Percentiles rank a stretch among this genome's conserved stretches.
phyloP scores from a whole-genome alignment of 768 basidiomycete species.

The Lanmaoa rubissima region DNA sequence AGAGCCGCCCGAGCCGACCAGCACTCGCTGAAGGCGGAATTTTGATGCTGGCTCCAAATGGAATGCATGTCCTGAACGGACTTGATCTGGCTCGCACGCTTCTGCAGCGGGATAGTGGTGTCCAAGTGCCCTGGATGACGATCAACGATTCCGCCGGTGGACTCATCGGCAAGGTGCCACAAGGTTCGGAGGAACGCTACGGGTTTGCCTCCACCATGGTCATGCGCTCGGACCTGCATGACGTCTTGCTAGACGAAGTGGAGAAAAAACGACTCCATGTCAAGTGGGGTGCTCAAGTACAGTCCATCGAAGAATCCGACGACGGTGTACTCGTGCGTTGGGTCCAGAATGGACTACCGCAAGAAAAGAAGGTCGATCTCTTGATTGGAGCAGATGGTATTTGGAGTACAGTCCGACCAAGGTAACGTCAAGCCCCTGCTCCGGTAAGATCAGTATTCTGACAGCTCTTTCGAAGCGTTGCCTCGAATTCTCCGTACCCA shows the following conservation, averaged over 20 bases:
- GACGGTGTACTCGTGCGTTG: constrained; percentile 29
- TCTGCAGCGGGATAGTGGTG: constrained; percentile 21
- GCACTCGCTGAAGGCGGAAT: constrained; percentile 24
- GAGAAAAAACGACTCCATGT: constrained; percentile 19
- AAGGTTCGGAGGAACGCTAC: constrained; percentile 28
- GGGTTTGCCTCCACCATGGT: constrained; percentile 27
- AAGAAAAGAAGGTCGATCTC: constrained; percentile 31
- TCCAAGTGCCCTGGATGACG: constrained; percentile 18
- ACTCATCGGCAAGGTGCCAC: constrained; percentile 22
- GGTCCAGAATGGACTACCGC: constrained; percentile 15
- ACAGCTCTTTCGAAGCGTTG: constrained; percentile 12
- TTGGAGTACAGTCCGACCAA: constrained; percentile 29
- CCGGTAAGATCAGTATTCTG: background rate
- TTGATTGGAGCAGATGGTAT: constrained; percentile 33
- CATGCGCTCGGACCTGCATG: constrained; percentile 31
- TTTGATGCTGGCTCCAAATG: constrained; percentile 30
- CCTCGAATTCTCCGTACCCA: constrained; percentile 18
- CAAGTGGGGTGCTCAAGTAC: constrained; percentile 25
- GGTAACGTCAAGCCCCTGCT: constrained; percentile 5
- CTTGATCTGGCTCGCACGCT: constrained; percentile 26
- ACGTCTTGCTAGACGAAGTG: constrained; percentile 30
- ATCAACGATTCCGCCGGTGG: constrained; percentile 24
- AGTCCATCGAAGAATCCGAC: constrained; percentile 22
- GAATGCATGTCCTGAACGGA: constrained; percentile 28
- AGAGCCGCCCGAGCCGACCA: constrained; percentile 19